Percentiles rank a stretch among this genome's conserved stretches.
Conservation (phyloP, 1,284 basidiomycete species). For the Cutaneotrichosporon dermatis region DNA sequence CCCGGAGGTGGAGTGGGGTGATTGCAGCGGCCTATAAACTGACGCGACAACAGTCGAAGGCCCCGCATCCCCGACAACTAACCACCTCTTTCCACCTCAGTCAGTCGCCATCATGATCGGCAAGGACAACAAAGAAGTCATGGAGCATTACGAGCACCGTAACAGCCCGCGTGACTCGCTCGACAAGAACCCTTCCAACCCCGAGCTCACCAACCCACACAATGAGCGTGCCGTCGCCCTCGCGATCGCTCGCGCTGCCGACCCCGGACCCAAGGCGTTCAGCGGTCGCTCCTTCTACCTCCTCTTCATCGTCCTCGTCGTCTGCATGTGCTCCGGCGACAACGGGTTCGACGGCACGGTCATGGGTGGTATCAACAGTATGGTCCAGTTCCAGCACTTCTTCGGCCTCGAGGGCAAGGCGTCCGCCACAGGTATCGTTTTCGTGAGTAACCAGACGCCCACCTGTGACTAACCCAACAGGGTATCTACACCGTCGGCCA, state of each 20-base stretch:
- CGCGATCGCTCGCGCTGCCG: conserved; percentile 51
- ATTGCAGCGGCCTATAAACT: too few species aligned
- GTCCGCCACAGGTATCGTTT: conserved; percentile 20
- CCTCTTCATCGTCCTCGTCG: conserved; percentile 50
- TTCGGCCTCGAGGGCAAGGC: conserved; percentile 6
- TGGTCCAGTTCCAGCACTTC: conserved; percentile 13
- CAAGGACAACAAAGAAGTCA: not conserved
- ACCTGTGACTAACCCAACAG: conserved; percentile 2
- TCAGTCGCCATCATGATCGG: too few species aligned
- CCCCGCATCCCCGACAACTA: not conserved
- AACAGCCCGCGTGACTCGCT: too few species aligned
- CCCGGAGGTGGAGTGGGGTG: too few species aligned
- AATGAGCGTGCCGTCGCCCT: conserved; percentile 45
- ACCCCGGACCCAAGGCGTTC: conserved; percentile 49
- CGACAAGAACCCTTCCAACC: not conserved
- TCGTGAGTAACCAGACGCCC: conserved; percentile 12
- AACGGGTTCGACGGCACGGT: conserved; percentile 24
- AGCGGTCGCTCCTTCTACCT: conserved; percentile 19
- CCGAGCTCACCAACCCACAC: not conserved
- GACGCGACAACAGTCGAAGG: not conserved
- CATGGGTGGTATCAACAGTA: conserved; percentile 12
- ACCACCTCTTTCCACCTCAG: not conserved
- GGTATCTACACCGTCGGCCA: conserved; percentile 56
- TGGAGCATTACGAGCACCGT: not conserved
- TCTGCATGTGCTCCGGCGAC: conserved; percentile 51